Conservation (phyloP, 2,329 filamentous ascomycete species). For the Venturia pyrina region DNA sequence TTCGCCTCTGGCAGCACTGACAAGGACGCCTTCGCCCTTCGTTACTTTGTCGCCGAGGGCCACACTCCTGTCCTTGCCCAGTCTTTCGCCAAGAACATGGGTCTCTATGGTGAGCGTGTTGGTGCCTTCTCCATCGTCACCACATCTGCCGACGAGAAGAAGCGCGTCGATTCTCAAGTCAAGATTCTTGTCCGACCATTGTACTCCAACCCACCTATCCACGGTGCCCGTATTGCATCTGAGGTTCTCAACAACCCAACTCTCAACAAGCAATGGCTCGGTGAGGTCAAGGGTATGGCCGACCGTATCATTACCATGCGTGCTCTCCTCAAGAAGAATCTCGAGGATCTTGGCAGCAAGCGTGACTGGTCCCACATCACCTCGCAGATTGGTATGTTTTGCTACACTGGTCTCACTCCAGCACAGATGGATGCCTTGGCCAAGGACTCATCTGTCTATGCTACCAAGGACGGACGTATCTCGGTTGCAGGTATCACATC, state of each 20-base stretch:
- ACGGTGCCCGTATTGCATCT: slow-evolving; percentile 88
- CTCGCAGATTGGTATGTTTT: slow-evolving; percentile 95
- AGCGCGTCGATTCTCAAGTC: slow-evolving; percentile 91
- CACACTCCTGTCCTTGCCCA: slow-evolving; percentile 82
- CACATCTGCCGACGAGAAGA: slow-evolving; percentile 79
- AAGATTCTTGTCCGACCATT: slow-evolving; percentile 95
- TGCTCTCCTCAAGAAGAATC: slow-evolving; percentile 83
- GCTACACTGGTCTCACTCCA: slow-evolving; percentile 85
- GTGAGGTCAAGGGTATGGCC: slow-evolving; percentile 96
- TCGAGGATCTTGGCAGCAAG: slow-evolving; percentile 89
- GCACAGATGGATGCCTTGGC: slow-evolving; percentile 87
- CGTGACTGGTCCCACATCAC: slow-evolving; percentile 99
- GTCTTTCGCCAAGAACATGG: slow-evolving; percentile 99
- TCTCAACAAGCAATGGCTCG: slow-evolving; percentile 89
- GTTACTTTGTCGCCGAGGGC: slow-evolving; percentile 87
- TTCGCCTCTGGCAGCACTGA: slow-evolving; percentile 89
- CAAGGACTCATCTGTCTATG: slow-evolving; percentile 88
- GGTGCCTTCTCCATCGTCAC: slow-evolving; percentile 92
- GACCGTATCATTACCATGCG: slow-evolving; percentile 99
- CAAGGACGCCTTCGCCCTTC: slow-evolving; percentile 85
- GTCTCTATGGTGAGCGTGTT: slow-evolving; percentile 96
- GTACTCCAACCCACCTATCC: slow-evolving; percentile 96
- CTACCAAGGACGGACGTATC: slow-evolving; percentile 84
- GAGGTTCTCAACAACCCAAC: slow-evolving; percentile 79
- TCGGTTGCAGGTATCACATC: slow-evolving; percentile 76